phyloP scores from a whole-genome alignment of 116 monocot genomes.

The Cymodocea nodosa region DNA sequence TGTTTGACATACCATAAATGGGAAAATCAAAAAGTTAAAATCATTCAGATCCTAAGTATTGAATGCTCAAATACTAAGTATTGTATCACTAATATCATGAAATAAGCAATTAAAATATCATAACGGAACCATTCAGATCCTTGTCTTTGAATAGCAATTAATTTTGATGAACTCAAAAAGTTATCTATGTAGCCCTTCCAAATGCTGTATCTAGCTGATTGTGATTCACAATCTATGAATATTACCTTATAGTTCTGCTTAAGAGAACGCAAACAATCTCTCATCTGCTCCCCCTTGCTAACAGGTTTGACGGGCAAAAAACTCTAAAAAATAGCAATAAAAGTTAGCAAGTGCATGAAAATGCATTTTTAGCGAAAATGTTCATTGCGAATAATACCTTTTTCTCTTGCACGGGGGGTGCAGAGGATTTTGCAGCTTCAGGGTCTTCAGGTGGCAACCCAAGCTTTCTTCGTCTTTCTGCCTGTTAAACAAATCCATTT shows the following conservation, averaged over 20 bases:
- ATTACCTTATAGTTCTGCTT: conserved; percentile 83
- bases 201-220: no score
- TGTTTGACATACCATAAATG: background rate
- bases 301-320: conserved; percentile 70
- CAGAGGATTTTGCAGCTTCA: conserved; percentile 31
- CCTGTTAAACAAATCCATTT: conserved; percentile 27
- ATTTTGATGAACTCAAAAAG: no score
- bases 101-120: background rate
- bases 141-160: background rate
- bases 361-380: background rate
- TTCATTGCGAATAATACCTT: conserved; percentile 30
- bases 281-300: conserved; percentile 83
- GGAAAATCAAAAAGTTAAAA: background rate
- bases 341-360: no score
- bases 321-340: conserved; percentile 30
- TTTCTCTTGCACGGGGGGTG: conserved; percentile 52
- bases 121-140: background rate
- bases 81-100: background rate
- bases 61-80: no score
- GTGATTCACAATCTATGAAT: background rate
- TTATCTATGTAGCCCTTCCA: no score
- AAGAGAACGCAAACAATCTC: conserved; percentile 79
- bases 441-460: conserved; percentile 93
- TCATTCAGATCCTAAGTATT: no score
- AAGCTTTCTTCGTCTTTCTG: conserved; percentile 85